phyloP scores from a whole-genome alignment of 2,329 filamentous ascomycete species.

The Botrytis fragariae region DNA sequence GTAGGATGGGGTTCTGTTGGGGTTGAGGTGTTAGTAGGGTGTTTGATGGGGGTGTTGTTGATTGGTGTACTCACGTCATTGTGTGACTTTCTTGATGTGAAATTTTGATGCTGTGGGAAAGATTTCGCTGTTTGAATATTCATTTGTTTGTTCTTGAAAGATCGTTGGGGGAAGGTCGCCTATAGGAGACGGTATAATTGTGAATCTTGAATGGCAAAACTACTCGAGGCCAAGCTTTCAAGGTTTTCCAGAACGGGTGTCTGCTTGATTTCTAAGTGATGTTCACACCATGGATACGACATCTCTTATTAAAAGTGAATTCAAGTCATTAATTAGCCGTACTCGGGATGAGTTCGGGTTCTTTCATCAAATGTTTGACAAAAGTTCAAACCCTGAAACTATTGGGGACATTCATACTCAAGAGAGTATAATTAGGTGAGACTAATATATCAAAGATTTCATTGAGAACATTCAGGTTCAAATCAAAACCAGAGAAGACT shows the following conservation, averaged over 20 bases:
- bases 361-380: too few species aligned
- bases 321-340: not conserved
- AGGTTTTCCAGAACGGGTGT: accelerated
- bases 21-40: not conserved
- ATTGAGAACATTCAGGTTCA: accelerated
- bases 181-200: not conserved
- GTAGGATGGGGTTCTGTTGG: not conserved
- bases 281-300: accelerated
- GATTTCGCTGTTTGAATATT: not conserved
- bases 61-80: not conserved
- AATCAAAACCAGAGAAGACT: not conserved
- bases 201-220: not conserved
- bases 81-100: not conserved
- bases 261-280: not conserved
- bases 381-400: not conserved
- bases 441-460: not conserved
- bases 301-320: not conserved
- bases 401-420: not conserved
- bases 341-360: not conserved
- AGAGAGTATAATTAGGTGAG: not conserved
- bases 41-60: not conserved
- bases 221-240: not conserved
- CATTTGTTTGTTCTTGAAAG: not conserved
- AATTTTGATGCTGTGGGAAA: not conserved
- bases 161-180: not conserved